These are phyloP conservation scores for Solanum dulcamara DNA, from an alignment of 257 asterid species.

Conservation along the genomic window DNA sequence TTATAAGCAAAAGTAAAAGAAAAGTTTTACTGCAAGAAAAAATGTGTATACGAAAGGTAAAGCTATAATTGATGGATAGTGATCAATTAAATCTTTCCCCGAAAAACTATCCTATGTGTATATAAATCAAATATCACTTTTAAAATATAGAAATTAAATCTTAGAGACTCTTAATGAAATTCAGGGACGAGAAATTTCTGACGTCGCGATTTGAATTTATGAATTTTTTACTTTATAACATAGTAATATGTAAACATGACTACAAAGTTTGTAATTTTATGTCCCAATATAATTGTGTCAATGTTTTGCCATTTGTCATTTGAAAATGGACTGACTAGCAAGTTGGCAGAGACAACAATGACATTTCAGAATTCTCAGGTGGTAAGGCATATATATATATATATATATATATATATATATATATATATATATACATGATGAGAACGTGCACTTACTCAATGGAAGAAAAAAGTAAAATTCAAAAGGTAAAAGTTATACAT, in stretches of 20 bases:
- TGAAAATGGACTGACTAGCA: slow-evolving; percentile 5
- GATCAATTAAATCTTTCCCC: too few relatives aligned
- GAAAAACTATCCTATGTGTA: too few relatives aligned
- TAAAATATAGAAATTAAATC: background rate
- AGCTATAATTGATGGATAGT: background rate
- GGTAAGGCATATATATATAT: background rate
- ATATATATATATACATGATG: background rate
- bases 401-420: too few relatives aligned
- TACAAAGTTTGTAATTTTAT: background rate
- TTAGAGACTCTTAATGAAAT: background rate
- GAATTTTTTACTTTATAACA: background rate
- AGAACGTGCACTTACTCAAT: background rate
- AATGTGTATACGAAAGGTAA: background rate
- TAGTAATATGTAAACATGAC: background rate
- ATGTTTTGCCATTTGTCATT: background rate
- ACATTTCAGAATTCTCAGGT: background rate
- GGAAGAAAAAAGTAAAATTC: background rate
- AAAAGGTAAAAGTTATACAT: background rate
- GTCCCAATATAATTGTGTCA: background rate
- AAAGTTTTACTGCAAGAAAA: background rate
- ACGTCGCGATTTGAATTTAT: background rate
- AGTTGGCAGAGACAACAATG: slow-evolving; percentile 5
- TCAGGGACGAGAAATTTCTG: too few relatives aligned
- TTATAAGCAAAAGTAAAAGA: background rate
- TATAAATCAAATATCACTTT: background rate